Percentiles rank a stretch among this genome's conserved stretches.
Evolutionary conservation across 352 stramenopile species (phyloP).

Genomic region (Phytophthora colocasiae): DNA sequence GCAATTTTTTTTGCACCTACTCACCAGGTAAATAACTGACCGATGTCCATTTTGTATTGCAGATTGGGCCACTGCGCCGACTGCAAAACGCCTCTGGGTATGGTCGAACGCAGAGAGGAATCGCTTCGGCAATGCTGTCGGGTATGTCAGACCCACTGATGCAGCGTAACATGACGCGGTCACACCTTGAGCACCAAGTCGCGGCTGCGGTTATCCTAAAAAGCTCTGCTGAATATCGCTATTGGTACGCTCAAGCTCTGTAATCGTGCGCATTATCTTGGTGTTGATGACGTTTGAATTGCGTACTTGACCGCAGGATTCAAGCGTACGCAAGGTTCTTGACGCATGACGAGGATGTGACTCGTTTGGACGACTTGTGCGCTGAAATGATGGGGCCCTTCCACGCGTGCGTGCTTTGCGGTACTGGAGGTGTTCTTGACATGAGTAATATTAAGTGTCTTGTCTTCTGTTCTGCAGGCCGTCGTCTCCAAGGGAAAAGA

Average conservation of each 20-base stretch:
- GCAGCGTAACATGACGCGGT: constrained; percentile 84
- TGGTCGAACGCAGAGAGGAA: constrained; percentile 67
- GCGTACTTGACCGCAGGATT: constrained; percentile 50
- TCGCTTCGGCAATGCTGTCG: constrained; percentile 74
- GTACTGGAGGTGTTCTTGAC: constrained; percentile 1
- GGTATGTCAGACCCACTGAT: constrained; percentile 74
- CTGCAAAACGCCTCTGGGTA: constrained; percentile 87
- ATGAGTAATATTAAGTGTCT: constrained; percentile 1
- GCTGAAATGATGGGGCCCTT: constrained; percentile 83
- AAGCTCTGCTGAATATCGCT: constrained; percentile 80
- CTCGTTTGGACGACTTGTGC: constrained; percentile 78
- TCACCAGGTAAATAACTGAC: background rate
- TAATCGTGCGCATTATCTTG: background rate
- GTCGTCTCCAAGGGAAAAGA: constrained; percentile 12
- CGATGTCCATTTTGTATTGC: constrained; percentile 3
- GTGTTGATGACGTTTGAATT: constrained; percentile 7
- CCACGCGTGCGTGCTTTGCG: constrained; percentile 47
- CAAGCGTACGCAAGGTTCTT: constrained; percentile 86
- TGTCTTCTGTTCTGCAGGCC: constrained; percentile 17
- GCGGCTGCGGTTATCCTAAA: constrained; percentile 67
- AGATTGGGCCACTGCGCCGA: constrained; percentile 78
- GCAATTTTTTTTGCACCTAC: background rate
- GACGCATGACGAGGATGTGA: constrained; percentile 80
- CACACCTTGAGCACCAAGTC: constrained; percentile 87
- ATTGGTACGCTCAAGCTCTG: constrained; percentile 60